Percentiles rank a stretch among this genome's conserved stretches.
Evolutionary conservation across 2,329 filamentous ascomycete genomes (phyloP).

Genomic region (Boeremia lycopersici): DNA sequence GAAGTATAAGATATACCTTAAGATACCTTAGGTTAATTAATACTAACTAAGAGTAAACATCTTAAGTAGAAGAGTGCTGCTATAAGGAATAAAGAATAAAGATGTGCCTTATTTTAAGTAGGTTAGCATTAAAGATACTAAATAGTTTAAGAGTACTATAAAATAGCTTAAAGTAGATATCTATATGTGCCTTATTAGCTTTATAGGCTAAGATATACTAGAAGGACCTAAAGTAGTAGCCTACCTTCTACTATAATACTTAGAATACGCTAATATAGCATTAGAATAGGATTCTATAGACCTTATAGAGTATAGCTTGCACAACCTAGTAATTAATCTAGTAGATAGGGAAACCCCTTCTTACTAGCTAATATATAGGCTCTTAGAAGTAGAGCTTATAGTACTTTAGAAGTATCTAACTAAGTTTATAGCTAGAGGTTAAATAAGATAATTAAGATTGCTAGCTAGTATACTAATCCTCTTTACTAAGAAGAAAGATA

Average conservation of each 20-base stretch:
- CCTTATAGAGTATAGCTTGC: background rate
- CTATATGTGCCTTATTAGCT: background rate
- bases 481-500: background rate
- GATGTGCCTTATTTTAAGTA: background rate
- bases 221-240: background rate
- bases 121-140: background rate
- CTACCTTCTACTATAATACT: no score
- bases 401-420: background rate
- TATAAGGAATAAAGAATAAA: no score
- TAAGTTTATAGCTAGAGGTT: background rate
- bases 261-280: no score
- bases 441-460: background rate
- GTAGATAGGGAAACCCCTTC: background rate
- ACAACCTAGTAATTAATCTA: background rate
- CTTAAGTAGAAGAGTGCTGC: no score
- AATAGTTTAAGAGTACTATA: background rate
- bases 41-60: no score
- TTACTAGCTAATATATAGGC: background rate
- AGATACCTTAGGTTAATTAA: no score
- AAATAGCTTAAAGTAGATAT: background rate
- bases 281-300: background rate
- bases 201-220: background rate
- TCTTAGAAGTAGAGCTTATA: no score
- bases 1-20: no score
- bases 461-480: background rate